Conservation (phyloP, 257 asterid species). For the Anisodus tanguticus region DNA sequence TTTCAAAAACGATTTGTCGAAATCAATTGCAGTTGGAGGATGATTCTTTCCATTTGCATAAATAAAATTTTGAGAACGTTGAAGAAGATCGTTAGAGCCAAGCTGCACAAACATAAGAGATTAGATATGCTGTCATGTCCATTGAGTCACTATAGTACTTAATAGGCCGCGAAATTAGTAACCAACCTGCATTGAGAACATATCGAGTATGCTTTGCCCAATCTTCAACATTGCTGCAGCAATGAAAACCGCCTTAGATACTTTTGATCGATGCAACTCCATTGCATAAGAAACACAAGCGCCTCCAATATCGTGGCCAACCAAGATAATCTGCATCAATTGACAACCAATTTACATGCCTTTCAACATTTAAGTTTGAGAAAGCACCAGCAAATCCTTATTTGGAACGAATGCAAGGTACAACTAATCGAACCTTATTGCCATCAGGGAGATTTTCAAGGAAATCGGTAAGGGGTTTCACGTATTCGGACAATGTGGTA, state of each 20-base stretch:
- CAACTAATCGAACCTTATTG: slow-evolving; percentile 40
- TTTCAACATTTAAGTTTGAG: not conserved
- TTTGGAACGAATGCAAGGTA: not conserved
- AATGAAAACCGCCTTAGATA: slow-evolving; percentile 53
- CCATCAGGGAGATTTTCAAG: slow-evolving; percentile 44
- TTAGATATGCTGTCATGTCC: not conserved
- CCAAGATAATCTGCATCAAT: slow-evolving; percentile 53
- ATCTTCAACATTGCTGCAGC: slow-evolving; percentile 56
- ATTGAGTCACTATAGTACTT: not conserved
- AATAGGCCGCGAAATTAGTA: not conserved
- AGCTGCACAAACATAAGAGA: slow-evolving; percentile 34
- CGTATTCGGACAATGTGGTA: slow-evolving; percentile 43
- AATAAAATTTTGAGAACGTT: slow-evolving; percentile 51
- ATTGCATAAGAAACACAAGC: slow-evolving; percentile 57
- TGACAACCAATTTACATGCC: not conserved
- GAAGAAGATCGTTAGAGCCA: slow-evolving; percentile 40
- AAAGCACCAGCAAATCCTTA: not conserved
- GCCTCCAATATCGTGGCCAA: slow-evolving; percentile 64
- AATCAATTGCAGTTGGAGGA: slow-evolving; percentile 57
- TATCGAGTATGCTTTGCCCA: slow-evolving; percentile 52
- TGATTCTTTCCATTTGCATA: slow-evolving; percentile 52
- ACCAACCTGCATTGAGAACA: slow-evolving; percentile 51
- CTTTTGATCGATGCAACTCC: slow-evolving; percentile 53
- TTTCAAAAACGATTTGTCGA: slow-evolving; percentile 49
- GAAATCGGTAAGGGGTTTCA: slow-evolving; percentile 51